Base-by-base conservation (phyloP, 2,329 filamentous ascomycete genomes). In the Sporothrix schenckii region DNA sequence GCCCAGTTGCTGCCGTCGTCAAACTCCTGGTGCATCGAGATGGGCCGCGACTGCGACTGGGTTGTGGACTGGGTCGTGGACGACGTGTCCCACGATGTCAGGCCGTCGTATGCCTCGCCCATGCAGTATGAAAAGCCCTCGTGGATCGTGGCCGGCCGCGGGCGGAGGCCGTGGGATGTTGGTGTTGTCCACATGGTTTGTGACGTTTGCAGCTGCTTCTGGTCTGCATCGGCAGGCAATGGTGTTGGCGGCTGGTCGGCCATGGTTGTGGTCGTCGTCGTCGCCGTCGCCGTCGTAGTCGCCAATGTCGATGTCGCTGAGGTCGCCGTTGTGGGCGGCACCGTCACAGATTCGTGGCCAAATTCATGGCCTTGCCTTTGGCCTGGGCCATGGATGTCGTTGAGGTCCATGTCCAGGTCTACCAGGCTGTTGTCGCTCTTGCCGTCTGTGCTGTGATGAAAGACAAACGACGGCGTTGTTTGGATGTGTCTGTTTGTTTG, bases 41-140 rank as follows among this genome's bases (percentile, higher is more conserved):
- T 83, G 10, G 85, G 85, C 65, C 86, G 81, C 13, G 83, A 66
- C 72, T 81, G 79, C 72, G 85, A 83, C 75, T 87, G 80, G 11
- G 84, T 82, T 74, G 49, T 21, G 19, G 49, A 44, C 41, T 44
- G 41, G 41, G 41, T 16, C 0, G 88, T 78, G 4, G 81, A 82
- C 50, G 85, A 84, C 30, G 86, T 81, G 75, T 88, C 87, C 87
- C 87, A 89, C 2, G 85, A 82, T 19, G 85, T 81, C 60, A 88
- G 77, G 4, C 83, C 80, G 60, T 81, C 81, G 73, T 83, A 87
- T 58, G 86, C 83, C 72, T 87, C 86, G 49, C 82, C 81, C 72
- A 86, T 80, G 75, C 84, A 87, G 78, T 86, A 89, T 21, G 86
- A 85, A 76, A 89, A 88, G 67, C 84, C 85, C 76, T 88, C 87